phyloP scores from a whole-genome alignment of 257 asterid species.

The Prunella vulgaris region DNA sequence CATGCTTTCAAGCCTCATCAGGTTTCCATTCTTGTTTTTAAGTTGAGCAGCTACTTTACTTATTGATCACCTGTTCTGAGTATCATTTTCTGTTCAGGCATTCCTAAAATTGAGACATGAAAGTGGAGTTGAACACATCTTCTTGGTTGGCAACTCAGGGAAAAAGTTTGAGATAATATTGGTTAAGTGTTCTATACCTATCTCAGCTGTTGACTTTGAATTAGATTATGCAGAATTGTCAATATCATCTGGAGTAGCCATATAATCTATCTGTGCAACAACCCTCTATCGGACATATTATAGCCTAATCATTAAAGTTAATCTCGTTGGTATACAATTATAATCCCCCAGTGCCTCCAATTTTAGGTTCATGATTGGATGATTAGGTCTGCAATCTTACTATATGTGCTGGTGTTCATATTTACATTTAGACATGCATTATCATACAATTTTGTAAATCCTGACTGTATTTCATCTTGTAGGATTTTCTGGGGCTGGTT shows the following conservation, averaged over 20 bases:
- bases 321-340: not conserved
- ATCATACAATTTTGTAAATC: slow-evolving; percentile 6
- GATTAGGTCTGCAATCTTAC: not conserved
- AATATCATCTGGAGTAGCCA: slow-evolving; percentile 10
- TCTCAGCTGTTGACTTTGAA: not conserved
- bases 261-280: not conserved
- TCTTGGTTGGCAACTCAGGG: slow-evolving; percentile 68
- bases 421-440: slow-evolving; percentile 2
- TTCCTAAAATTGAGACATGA: slow-evolving; percentile 77
- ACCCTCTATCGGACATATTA: not conserved
- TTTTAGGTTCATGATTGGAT: not conserved
- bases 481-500: slow-evolving; percentile 98
- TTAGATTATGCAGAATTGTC: not conserved
- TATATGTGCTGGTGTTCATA: not conserved
- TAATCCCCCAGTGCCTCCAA: not conserved
- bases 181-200: slow-evolving; percentile 49
- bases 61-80: slow-evolving; percentile 14
- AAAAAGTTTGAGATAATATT: slow-evolving; percentile 63
- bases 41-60: not conserved
- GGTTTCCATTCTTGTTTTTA: slow-evolving; percentile 38
- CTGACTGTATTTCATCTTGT: slow-evolving; percentile 33
- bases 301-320: not conserved
- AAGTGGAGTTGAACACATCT: slow-evolving; percentile 85
- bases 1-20: slow-evolving; percentile 83
- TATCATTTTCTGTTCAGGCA: slow-evolving; percentile 51